A percentile compares a stretch with the other conserved stretches of the same genome.
phyloP scores from a whole-genome alignment of 208 protist genomes.

The Phytomonas serpens region DNA sequence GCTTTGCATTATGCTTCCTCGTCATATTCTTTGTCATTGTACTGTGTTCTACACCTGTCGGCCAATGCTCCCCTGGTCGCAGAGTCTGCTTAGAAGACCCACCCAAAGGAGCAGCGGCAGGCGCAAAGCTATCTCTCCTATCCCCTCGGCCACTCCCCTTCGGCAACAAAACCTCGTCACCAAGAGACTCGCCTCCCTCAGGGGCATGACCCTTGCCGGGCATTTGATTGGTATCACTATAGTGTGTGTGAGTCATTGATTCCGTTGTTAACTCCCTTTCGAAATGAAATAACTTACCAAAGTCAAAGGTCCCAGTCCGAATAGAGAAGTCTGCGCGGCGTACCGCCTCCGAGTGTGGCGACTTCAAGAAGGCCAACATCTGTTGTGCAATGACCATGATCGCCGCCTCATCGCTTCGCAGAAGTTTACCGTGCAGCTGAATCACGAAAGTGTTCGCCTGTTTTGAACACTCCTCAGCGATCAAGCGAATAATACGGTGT shows the following conservation, averaged over 20 bases:
- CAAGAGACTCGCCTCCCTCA: background rate
- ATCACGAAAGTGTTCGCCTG: constrained; percentile 47
- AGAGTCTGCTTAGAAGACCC: background rate
- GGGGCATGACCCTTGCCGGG: background rate
- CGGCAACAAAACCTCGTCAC: background rate
- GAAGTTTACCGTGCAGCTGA: constrained; percentile 50
- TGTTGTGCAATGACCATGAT: constrained; percentile 58
- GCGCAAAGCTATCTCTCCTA: background rate
- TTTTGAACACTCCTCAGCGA: constrained; percentile 45
- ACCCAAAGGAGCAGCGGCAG: background rate
- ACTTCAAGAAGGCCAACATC: constrained; percentile 49
- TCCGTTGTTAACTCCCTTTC: constrained; percentile 15
- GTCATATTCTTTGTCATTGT: background rate
- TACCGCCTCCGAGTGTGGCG: constrained; percentile 35
- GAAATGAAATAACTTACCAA: constrained; percentile 74
- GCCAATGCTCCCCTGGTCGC: background rate
- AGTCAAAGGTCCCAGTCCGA: constrained; percentile 57
- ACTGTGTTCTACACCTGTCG: background rate
- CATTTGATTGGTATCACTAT: background rate
- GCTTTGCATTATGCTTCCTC: background rate
- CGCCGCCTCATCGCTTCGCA: constrained; percentile 58
- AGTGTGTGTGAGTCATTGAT: background rate
- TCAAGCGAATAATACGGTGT: constrained; percentile 58
- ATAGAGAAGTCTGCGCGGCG: constrained; percentile 45
- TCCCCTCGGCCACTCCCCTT: background rate